Evolutionary conservation across 495 filamentous ascomycete genomes (phyloP).

Genomic region (Jackrogersella minutella): DNA sequence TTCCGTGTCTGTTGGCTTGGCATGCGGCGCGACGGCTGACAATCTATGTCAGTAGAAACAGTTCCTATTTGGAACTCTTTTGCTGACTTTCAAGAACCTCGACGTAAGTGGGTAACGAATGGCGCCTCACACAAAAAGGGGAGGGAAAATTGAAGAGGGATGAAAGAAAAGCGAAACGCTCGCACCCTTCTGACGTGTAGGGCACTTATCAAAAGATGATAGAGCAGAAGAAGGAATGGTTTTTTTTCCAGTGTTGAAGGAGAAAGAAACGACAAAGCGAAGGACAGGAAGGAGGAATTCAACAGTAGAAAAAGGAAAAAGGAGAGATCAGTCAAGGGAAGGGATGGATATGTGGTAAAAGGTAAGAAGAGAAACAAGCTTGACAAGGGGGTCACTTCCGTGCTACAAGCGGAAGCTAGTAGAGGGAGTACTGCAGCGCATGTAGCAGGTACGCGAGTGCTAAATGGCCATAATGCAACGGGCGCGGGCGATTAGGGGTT

Average conservation of each 20-base stretch:
- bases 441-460: conserved; percentile 23
- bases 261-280: conserved; percentile 37
- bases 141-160: conserved; percentile 21
- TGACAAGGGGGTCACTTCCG: conserved; percentile 35
- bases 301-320: conserved; percentile 35
- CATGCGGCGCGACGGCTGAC: conserved; percentile 40
- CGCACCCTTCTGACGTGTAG: conserved; percentile 30
- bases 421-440: conserved; percentile 14
- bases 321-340: conserved; percentile 29
- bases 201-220: conserved; percentile 15
- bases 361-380: conserved; percentile 34
- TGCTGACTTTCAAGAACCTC: conserved; percentile 22
- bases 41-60: conserved; percentile 34
- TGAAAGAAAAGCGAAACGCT: conserved; percentile 27
- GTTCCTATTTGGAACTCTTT: conserved; percentile 17
- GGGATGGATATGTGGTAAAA: conserved; percentile 14
- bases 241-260: conserved; percentile 20
- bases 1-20: conserved; percentile 33
- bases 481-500: conserved; percentile 24
- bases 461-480: conserved; percentile 37
- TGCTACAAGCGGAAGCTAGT: conserved; percentile 39
- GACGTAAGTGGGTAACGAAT: conserved; percentile 33
- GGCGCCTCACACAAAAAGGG: conserved; percentile 30
- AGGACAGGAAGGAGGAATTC: conserved; percentile 35
- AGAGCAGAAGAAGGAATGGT: conserved; percentile 32